These are phyloP conservation scores for Backusella mclennaniae DNA, from an alignment of 192 early-diverging fungal species.

Conservation along the genomic window DNA sequence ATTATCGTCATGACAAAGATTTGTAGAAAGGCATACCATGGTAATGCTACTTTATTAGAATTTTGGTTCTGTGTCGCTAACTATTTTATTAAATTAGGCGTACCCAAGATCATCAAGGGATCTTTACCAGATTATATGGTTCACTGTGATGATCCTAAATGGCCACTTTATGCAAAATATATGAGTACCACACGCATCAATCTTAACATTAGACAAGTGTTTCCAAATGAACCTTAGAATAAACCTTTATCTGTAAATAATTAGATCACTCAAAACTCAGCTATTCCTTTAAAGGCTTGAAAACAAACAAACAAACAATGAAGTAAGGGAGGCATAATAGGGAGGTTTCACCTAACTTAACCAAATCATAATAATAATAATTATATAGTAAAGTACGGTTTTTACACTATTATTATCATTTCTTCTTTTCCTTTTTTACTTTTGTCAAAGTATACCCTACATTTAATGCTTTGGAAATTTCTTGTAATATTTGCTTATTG, in stretches of 20 bases:
- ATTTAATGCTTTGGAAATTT: background rate
- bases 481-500: background rate
- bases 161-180: constrained; percentile 69
- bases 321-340: background rate
- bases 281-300: background rate
- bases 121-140: constrained; percentile 68
- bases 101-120: constrained; percentile 76
- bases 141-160: constrained; percentile 42
- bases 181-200: constrained; percentile 75
- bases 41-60: constrained; percentile 35
- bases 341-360: background rate
- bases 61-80: background rate
- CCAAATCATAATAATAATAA: background rate
- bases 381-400: background rate
- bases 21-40: constrained; percentile 76
- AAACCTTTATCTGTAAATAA: background rate
- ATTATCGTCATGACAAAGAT: constrained; percentile 83
- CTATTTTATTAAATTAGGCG: constrained; percentile 33
- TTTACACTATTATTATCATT: background rate
- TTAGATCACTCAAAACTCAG: background rate
- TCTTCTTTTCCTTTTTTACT: background rate
- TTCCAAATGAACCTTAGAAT: background rate
- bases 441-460: background rate
- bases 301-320: background rate
- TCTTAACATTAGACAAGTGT: constrained; percentile 87